Conservation (phyloP, 805 yeast genomes). For the Saturnispora serradocipensis region DNA sequence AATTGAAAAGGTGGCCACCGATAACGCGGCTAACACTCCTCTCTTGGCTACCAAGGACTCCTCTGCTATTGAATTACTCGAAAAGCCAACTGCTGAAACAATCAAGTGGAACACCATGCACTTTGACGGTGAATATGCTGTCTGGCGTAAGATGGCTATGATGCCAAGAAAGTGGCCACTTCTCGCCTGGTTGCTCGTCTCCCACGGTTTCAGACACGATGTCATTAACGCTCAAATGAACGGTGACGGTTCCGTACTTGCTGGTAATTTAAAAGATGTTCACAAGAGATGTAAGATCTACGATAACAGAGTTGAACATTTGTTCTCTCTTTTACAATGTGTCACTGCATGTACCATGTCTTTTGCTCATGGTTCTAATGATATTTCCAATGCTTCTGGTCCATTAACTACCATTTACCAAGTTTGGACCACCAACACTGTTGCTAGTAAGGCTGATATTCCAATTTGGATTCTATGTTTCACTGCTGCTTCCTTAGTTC, state of each 20-base stretch:
- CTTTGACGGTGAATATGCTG: conserved; percentile 13
- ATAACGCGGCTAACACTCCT: background rate
- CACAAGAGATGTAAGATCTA: conserved; percentile 55
- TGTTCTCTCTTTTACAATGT: conserved; percentile 60
- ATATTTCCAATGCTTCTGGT: conserved; percentile 70
- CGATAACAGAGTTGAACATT: conserved; percentile 60
- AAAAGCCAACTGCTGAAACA: conserved; percentile 13
- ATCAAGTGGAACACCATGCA: conserved; percentile 7
- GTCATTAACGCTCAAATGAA: conserved; percentile 42
- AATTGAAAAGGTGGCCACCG: conserved; percentile 9
- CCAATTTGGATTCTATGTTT: conserved; percentile 66
- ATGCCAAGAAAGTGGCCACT: conserved; percentile 47
- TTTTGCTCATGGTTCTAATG: conserved; percentile 77
- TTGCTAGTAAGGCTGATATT: conserved; percentile 41
- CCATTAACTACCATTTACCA: conserved; percentile 59
- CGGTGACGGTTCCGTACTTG: conserved; percentile 27
- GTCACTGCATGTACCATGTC: conserved; percentile 74
- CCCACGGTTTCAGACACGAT: conserved; percentile 60
- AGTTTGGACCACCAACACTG: conserved; percentile 47
- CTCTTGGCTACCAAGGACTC: conserved; percentile 1
- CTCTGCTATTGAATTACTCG: background rate
- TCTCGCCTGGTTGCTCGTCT: conserved; percentile 38
- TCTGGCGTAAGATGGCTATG: conserved; percentile 34
- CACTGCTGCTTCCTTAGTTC: conserved; percentile 56
- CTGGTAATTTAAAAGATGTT: conserved; percentile 40